Percentiles rank a stretch among this genome's conserved stretches.
These are phyloP conservation scores for Nannochloris sp. DNA, from an alignment of 139 green algal species.

Conservation along the genomic window DNA sequence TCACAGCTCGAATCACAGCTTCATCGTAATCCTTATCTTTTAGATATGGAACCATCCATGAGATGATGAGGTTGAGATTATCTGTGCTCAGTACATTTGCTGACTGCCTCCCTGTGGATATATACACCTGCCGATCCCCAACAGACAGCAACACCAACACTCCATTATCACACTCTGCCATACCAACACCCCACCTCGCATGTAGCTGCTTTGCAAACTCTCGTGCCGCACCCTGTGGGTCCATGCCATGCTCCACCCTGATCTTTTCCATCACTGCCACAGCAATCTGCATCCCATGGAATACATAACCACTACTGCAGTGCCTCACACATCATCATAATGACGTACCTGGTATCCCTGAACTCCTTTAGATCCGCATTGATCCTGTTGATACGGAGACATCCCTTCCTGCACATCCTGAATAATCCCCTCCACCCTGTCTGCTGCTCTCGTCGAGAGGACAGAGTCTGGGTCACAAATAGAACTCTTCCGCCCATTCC, in stretches of 20 bases:
- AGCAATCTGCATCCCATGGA: constrained; percentile 31
- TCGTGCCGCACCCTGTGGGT: constrained; percentile 16
- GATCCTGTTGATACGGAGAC: constrained; percentile 23
- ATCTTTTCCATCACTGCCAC: constrained; percentile 48
- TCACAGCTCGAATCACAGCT: constrained; percentile 35
- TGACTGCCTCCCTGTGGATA: constrained; percentile 31
- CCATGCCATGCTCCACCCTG: neutral
- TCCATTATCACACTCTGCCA: constrained; percentile 52
- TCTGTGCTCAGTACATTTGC: constrained; percentile 14
- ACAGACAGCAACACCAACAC: constrained; percentile 53
- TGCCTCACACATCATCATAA: neutral
- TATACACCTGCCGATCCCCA: constrained; percentile 43
- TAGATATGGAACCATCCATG: constrained; percentile 30
- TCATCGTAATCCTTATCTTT: constrained; percentile 27
- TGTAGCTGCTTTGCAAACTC: constrained; percentile 43
- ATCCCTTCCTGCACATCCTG: constrained; percentile 31
- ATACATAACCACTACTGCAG: too few species aligned
- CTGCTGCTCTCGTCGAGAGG: constrained; percentile 14
- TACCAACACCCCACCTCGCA: constrained; percentile 55
- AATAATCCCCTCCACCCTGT: constrained; percentile 43
- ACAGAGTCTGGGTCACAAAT: constrained; percentile 51
- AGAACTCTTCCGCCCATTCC: constrained; percentile 11
- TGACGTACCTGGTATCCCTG: constrained; percentile 32
- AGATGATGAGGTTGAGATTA: constrained; percentile 28
- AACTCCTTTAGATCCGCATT: constrained; percentile 12